Percentiles rank a stretch among this genome's conserved stretches.
Evolutionary conservation across 352 stramenopile species (phyloP).

Genomic region (Pythium coloratum): DNA sequence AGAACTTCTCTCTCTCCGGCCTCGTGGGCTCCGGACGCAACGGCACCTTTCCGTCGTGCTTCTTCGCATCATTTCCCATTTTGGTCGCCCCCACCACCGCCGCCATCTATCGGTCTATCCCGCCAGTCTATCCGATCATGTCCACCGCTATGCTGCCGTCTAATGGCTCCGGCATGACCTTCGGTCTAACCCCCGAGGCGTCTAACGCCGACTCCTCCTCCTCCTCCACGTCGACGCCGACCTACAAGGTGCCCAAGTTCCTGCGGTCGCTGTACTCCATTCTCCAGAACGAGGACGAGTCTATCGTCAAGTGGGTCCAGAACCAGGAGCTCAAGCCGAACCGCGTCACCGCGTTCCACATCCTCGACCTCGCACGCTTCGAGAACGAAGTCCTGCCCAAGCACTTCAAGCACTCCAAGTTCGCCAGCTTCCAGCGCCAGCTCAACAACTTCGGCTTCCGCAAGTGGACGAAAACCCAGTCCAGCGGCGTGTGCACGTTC

Average conservation of each 20-base stretch:
- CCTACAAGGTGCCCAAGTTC: slow-evolving; percentile 82
- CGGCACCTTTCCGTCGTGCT: not conserved
- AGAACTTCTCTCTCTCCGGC: not conserved
- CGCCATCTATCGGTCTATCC: slow-evolving; percentile 8
- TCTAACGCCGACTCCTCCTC: not conserved
- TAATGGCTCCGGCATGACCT: slow-evolving; percentile 15
- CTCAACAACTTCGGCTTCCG: slow-evolving; percentile 94
- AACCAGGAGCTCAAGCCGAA: slow-evolving; percentile 70
- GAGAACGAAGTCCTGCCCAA: slow-evolving; percentile 89
- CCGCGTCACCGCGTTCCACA: slow-evolving; percentile 71
- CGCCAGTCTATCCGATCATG: slow-evolving; percentile 5
- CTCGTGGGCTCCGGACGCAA: not conserved
- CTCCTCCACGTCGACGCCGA: slow-evolving; percentile 3
- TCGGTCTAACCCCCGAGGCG: slow-evolving; percentile 1
- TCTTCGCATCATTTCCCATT: slow-evolving; percentile 28
- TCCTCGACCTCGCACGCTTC: slow-evolving; percentile 75
- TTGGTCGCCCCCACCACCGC: slow-evolving; percentile 9
- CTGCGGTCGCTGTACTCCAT: slow-evolving; percentile 80
- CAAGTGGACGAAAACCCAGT: slow-evolving; percentile 86
- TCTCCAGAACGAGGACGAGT: slow-evolving; percentile 68
- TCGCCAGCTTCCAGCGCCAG: slow-evolving; percentile 91
- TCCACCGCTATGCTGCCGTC: slow-evolving; percentile 8
- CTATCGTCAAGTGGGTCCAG: slow-evolving; percentile 69
- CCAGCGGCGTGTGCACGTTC: slow-evolving; percentile 80
- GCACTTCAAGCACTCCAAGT: slow-evolving; percentile 95